Evolutionary conservation across 2,329 filamentous ascomycete species (phyloP), one percentile per base, ranked within the genome.

Genomic region (Botrytis fragariae): DNA sequence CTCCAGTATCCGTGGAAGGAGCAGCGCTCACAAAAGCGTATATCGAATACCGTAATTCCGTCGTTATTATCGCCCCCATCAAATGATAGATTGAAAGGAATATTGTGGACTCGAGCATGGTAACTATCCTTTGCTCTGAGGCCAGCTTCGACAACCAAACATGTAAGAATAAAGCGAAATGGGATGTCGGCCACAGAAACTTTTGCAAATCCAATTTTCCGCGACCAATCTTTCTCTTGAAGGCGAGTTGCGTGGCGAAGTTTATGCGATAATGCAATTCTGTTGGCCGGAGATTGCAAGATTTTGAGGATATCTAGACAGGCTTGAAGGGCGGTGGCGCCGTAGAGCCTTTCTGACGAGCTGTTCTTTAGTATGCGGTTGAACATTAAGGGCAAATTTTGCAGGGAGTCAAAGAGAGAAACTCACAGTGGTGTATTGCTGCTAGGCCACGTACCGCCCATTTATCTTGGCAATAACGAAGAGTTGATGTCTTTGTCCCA

Each of bases 401-500:
- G 7, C 8, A n/a, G n/a, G n/a, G n/a, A n/a, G n/a, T n/a, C 48
- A 51, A 45, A 29, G 6, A 51, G 44, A 59, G 22, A 29, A 20
- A 25, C 57, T 20, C 37, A 70, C 44, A 60, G 20, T 67, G 59
- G 60, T 80, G 76, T n/a, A 77, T 51, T 2, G 73, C 77, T 42
- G 77, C 77, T 6, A 80, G 73, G 20, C 72, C 73, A n/a, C 79
- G 78, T 80, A 80, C 1, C 74, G 76, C 14, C 63, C 69, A 39
- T 74, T 72, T 54, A 79, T 70, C 35, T 75, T 77, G 14, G 78
- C 77, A 65, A 80, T 79, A 39, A 77, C 75, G 61, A 78, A 80
- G 4, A 80, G 61, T 67, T 80, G 79, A 39, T 79, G 77, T 62
- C 77, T 74, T 63, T 78, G 75, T 48, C 77, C 78, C 79, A 81